Conservation (phyloP, 1,284 basidiomycete genomes). For the Chondrostereum purpureum region DNA sequence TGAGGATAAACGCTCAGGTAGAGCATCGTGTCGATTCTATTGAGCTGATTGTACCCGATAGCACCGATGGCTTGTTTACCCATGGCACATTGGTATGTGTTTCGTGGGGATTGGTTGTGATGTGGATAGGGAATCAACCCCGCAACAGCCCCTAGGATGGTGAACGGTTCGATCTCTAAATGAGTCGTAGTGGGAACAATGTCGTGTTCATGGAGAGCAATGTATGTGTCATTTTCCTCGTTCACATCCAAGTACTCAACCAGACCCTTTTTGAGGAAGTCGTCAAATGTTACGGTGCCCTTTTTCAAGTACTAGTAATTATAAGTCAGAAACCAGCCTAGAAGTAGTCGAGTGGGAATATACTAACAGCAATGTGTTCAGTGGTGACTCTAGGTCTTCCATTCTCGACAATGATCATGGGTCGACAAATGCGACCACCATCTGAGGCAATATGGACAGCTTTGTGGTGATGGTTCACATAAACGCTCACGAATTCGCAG, state of each 20-base stretch:
- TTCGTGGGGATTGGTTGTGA: constrained; percentile 98
- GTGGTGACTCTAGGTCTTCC: constrained; percentile 72
- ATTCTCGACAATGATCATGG: constrained; percentile 95
- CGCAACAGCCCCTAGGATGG: constrained; percentile 94
- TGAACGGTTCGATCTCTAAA: constrained; percentile 98
- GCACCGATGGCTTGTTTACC: constrained; percentile 99
- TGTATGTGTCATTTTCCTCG: constrained; percentile 98
- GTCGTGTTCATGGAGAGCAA: constrained; percentile 90
- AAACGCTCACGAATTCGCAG: constrained; percentile 96
- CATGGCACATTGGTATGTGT: constrained; percentile 99
- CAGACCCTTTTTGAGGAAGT: constrained; percentile 92
- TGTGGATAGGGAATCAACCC: constrained; percentile 99
- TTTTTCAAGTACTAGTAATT: constrained; percentile 68
- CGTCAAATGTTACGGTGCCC: constrained; percentile 82
- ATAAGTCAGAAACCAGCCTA: constrained; percentile 10
- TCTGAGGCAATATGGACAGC: constrained; percentile 97
- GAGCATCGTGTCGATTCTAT: constrained; percentile 96
- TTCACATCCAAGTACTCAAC: constrained; percentile 99
- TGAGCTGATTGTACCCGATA: constrained; percentile 97
- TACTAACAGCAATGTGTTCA: constrained; percentile 73
- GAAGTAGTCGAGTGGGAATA: constrained; percentile 7
- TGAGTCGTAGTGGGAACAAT: constrained; percentile 85
- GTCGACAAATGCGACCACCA: constrained; percentile 96
- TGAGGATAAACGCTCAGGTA: constrained; percentile 99
- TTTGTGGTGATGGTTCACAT: constrained; percentile 93